Conservation (phyloP, 768 basidiomycete species). For the Paxillus rubicundulus region DNA sequence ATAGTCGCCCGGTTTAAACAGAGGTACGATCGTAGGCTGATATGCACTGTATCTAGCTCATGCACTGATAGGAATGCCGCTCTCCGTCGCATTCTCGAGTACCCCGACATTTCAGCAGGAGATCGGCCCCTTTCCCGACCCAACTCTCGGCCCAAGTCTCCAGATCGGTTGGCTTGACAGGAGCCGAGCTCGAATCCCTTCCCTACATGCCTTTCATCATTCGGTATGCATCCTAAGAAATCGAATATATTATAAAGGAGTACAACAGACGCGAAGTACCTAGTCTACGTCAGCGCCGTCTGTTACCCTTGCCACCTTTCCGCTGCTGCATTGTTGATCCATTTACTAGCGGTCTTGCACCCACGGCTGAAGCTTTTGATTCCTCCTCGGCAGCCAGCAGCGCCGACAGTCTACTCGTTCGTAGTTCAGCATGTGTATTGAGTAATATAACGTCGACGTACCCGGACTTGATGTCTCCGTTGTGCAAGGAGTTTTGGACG, state of each 20-base stretch:
- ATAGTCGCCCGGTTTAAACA: constrained; percentile 65
- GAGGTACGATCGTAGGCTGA: constrained; percentile 40
- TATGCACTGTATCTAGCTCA: constrained; percentile 8
- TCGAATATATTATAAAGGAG: constrained; percentile 8
- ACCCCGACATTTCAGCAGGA: constrained; percentile 33
- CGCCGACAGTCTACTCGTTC: constrained; percentile 40
- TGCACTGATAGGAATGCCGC: constrained; percentile 43
- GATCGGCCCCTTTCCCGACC: constrained; percentile 2
- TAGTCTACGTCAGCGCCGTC: constrained; percentile 26
- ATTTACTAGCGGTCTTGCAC: constrained; percentile 17
- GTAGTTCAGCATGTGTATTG: constrained; percentile 2
- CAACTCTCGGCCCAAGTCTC: constrained; percentile 10
- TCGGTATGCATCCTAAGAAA: neutral
- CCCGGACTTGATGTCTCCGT: constrained; percentile 60
- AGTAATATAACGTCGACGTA: constrained; percentile 28
- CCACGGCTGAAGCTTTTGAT: constrained; percentile 25
- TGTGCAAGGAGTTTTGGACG: constrained; percentile 55
- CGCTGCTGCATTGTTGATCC: constrained; percentile 27
- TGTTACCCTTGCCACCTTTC: constrained; percentile 37
- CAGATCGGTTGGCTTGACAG: constrained; percentile 1
- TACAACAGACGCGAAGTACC: neutral
- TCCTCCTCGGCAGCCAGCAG: constrained; percentile 43
- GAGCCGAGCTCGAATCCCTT: neutral
- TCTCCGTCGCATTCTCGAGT: constrained; percentile 57
- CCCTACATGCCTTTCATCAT: neutral